A percentile compares a stretch with the other conserved stretches of the same genome.
These are phyloP conservation scores for Imleria badia DNA, from an alignment of 768 basidiomycete genomes.

Conservation along the genomic window DNA sequence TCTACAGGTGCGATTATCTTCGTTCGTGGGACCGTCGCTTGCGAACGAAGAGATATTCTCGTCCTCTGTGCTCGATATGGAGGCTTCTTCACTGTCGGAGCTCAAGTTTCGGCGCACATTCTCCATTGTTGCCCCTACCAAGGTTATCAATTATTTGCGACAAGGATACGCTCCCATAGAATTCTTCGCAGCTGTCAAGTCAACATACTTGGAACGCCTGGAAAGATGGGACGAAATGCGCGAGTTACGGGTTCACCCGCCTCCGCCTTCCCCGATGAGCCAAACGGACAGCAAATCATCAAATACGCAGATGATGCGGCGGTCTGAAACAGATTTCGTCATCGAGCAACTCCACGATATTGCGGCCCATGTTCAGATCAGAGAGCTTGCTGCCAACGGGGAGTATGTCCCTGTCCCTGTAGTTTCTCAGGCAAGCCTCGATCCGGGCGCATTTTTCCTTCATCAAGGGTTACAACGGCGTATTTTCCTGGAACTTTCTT, in stretches of 20 bases:
- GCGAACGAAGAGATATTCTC: slow-evolving; percentile 80
- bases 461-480: slow-evolving; percentile 94
- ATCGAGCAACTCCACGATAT: slow-evolving; percentile 87
- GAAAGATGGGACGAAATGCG: slow-evolving; percentile 94
- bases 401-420: slow-evolving; percentile 84
- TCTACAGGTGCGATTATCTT: slow-evolving; percentile 84
- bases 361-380: slow-evolving; percentile 83
- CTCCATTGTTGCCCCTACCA: slow-evolving; percentile 71
- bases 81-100: slow-evolving; percentile 66
- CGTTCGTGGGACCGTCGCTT: slow-evolving; percentile 73
- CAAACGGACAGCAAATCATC: slow-evolving; percentile 41
- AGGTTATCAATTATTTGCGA: slow-evolving; percentile 68
- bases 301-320: slow-evolving; percentile 72
- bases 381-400: slow-evolving; percentile 84
- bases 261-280: slow-evolving; percentile 31
- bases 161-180: slow-evolving; percentile 84
- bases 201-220: slow-evolving; percentile 84
- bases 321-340: slow-evolving; percentile 91
- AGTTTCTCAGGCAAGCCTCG: slow-evolving; percentile 67
- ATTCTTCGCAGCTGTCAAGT: slow-evolving; percentile 80
- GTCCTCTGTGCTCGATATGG: slow-evolving; percentile 73
- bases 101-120: slow-evolving; percentile 84
- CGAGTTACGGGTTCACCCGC: slow-evolving; percentile 59
- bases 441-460: slow-evolving; percentile 83
- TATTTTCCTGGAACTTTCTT: slow-evolving; percentile 71